Evolutionary conservation across 768 basidiomycete genomes (phyloP).

Genomic region (Tricholoma furcatifolium): DNA sequence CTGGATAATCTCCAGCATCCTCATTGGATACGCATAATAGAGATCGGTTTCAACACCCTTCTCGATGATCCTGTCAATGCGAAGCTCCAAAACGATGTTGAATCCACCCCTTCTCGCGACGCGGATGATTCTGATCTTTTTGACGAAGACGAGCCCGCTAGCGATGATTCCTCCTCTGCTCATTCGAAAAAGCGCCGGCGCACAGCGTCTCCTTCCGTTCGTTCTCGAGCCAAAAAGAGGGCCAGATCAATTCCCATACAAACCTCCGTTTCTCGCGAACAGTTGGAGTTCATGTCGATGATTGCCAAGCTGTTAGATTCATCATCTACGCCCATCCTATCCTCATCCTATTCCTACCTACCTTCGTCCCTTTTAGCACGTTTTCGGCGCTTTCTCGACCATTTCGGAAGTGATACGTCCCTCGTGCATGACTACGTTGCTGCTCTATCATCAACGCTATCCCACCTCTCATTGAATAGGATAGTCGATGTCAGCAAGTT

Average conservation of each 20-base stretch:
- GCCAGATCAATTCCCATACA: conserved; percentile 14
- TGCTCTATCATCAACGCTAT: conserved; percentile 66
- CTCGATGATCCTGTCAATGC: conserved; percentile 54
- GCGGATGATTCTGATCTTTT: conserved; percentile 35
- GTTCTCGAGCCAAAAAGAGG: conserved; percentile 16
- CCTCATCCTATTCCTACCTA: conserved; percentile 36
- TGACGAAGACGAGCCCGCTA: conserved; percentile 26
- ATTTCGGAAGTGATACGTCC: conserved; percentile 72
- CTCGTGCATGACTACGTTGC: conserved; percentile 75
- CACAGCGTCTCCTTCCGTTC: conserved; percentile 17
- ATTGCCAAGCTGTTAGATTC: conserved; percentile 60
- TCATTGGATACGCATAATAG: conserved; percentile 67
- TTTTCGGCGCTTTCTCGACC: conserved; percentile 54
- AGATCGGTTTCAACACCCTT: conserved; percentile 75
- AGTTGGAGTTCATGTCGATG: conserved; percentile 69
- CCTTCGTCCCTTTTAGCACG: conserved; percentile 53
- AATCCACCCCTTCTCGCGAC: conserved; percentile 27
- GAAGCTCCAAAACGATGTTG: conserved; percentile 29
- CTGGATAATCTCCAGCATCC: conserved; percentile 68
- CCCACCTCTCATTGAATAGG: conserved; percentile 77
- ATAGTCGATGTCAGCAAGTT: conserved; percentile 57
- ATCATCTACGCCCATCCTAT: conserved; percentile 56
- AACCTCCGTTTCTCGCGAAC: conserved; percentile 47
- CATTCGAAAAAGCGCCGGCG: conserved; percentile 39
- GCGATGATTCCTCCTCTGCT: conserved; percentile 21